A percentile compares a stretch with the other conserved stretches of the same genome.
phyloP scores from a whole-genome alignment of 371 early-diverging fungal genomes.

The Dinochytrium kinnereticum region DNA sequence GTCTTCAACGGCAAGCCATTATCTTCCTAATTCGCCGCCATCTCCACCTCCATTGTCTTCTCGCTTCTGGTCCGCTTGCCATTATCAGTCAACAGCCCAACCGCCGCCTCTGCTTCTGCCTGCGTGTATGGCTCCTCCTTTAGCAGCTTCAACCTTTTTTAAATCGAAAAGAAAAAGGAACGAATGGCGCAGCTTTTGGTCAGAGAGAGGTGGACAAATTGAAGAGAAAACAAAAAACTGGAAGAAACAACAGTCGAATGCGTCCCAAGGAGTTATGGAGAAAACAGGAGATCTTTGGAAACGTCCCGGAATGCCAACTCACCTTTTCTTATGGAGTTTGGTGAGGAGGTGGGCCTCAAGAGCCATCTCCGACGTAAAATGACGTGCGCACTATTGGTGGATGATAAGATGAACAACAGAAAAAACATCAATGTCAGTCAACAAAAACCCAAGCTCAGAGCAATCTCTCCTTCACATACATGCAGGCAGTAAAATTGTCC shows the following conservation, averaged over 20 bases:
- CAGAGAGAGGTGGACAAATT: too few relatives aligned
- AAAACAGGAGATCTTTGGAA: neutral
- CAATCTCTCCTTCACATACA: too few relatives aligned
- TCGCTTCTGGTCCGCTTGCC: neutral
- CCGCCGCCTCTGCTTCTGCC: constrained; percentile 85
- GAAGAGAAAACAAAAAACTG: neutral
- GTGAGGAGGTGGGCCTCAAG: constrained; percentile 65
- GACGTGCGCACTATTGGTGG: constrained; percentile 46
- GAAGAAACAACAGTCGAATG: neutral
- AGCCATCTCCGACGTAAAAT: constrained; percentile 56
- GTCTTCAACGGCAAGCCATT: too few relatives aligned
- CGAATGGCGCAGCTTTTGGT: too few relatives aligned
- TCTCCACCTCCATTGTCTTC: constrained; percentile 5
- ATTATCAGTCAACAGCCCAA: constrained; percentile 57
- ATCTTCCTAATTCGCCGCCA: too few relatives aligned
- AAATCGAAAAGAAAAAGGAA: too few relatives aligned
- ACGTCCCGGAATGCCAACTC: neutral
- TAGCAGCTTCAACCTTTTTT: constrained; percentile 76
- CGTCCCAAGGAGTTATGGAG: neutral
- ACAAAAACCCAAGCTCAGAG: too few relatives aligned
- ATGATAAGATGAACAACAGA: neutral
- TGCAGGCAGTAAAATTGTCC: constrained; percentile 90
- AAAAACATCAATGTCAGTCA: neutral
- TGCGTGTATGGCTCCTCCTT: constrained; percentile 87
- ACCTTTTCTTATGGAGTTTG: constrained; percentile 73